Percentiles rank a stretch among this genome's conserved stretches.
These are phyloP conservation scores for Hydrangea macrophylla DNA, from an alignment of 148 eudicot species.

Conservation along the genomic window DNA sequence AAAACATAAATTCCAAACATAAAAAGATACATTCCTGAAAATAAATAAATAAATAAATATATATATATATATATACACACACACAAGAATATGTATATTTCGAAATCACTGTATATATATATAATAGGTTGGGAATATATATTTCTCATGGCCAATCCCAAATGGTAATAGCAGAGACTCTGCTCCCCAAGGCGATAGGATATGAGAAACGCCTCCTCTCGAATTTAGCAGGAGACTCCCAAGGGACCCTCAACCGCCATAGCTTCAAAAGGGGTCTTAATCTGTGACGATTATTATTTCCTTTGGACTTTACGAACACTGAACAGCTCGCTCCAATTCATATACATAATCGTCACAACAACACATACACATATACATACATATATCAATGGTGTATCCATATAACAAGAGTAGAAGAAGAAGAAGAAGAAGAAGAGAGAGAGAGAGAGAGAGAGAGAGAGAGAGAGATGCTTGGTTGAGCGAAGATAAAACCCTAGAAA, in stretches of 20 bases:
- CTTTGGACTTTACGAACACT: slow-evolving; percentile 26
- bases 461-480: no score
- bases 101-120: no score
- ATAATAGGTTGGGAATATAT: slow-evolving; percentile 11
- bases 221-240: slow-evolving; percentile 18
- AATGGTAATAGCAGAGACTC: slow-evolving; percentile 36
- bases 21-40: no score
- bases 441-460: no score
- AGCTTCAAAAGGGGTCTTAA: not conserved
- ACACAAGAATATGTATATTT: no score
- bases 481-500: no score
- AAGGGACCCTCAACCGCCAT: slow-evolving; percentile 18
- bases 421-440: no score
- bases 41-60: no score
- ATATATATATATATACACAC: no score
- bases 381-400: no score
- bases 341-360: not conserved
- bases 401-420: no score
- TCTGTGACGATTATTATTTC: slow-evolving; percentile 35
- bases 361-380: not conserved
- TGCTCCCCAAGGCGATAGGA: slow-evolving; percentile 52
- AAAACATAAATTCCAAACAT: no score
- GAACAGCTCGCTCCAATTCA: slow-evolving; percentile 21
- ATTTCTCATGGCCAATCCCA: slow-evolving; percentile 51
- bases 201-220: slow-evolving; percentile 28